Percentiles rank a stretch among this genome's conserved stretches.
phyloP scores from a whole-genome alignment of 2,329 filamentous ascomycete genomes.

The Chrysoporthe deuterocubensis region DNA sequence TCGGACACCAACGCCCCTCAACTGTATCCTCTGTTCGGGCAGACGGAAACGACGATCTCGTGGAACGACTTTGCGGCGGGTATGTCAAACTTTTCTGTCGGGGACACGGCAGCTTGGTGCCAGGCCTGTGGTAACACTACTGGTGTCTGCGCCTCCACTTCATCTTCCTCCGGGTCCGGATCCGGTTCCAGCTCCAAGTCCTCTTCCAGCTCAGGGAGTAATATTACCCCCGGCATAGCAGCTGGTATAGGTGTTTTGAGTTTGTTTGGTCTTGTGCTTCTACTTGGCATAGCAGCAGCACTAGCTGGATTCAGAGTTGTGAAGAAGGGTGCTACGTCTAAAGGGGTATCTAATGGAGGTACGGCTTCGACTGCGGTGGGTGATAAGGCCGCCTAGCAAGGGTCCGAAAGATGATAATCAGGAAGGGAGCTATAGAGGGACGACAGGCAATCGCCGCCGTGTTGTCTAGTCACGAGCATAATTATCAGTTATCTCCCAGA shows the following conservation, averaged over 20 bases:
- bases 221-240: conserved; percentile 20
- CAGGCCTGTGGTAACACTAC: conserved; percentile 72
- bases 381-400: conserved; percentile 22
- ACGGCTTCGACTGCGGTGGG: conserved; percentile 4
- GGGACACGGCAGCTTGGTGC: conserved; percentile 73
- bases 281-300: conserved; percentile 17
- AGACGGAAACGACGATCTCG: conserved; percentile 56
- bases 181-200: conserved; percentile 19
- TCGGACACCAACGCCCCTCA: conserved; percentile 52
- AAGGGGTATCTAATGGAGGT: neutral
- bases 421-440: neutral
- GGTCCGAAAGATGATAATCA: neutral
- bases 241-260: conserved; percentile 22
- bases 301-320: conserved; percentile 24
- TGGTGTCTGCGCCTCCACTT: conserved; percentile 60
- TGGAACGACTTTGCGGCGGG: conserved; percentile 70
- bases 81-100: conserved; percentile 70
- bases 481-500: neutral
- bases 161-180: conserved; percentile 33
- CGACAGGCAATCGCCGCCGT: neutral
- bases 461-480: neutral
- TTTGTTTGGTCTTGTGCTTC: conserved; percentile 21
- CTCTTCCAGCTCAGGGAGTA: neutral
- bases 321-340: neutral
- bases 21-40: conserved; percentile 64